Evolutionary conservation across 1,139 yeast genomes (phyloP).

Genomic region (Candida glucosophila): DNA sequence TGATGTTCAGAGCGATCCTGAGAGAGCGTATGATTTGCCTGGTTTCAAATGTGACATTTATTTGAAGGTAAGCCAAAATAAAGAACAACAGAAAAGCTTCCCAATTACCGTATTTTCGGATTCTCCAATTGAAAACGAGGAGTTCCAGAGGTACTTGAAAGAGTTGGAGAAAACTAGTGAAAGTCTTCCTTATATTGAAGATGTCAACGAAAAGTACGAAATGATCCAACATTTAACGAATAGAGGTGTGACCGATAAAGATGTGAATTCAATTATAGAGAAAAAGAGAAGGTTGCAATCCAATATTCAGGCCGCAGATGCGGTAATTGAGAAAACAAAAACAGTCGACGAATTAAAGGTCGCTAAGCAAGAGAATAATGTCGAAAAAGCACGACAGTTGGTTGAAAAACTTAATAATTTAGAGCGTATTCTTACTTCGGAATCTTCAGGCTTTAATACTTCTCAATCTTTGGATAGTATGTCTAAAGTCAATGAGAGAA

Average conservation of each 20-base stretch:
- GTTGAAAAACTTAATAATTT: constrained; percentile 42
- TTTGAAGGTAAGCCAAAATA: constrained; percentile 58
- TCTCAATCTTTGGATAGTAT: constrained; percentile 27
- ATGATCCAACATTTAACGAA: constrained; percentile 55
- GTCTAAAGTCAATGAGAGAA: constrained; percentile 68
- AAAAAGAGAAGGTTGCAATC: constrained; percentile 55
- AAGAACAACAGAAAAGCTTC: constrained; percentile 57
- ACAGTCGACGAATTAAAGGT: constrained; percentile 68
- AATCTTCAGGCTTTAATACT: constrained; percentile 14
- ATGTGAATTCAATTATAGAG: constrained; percentile 72
- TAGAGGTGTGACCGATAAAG: constrained; percentile 62
- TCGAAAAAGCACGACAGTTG: constrained; percentile 41
- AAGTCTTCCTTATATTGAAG: constrained; percentile 55
- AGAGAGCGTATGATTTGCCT: constrained; percentile 51
- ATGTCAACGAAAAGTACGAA: constrained; percentile 55
- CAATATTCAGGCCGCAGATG: constrained; percentile 53
- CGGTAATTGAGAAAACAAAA: constrained; percentile 68
- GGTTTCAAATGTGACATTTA: constrained; percentile 51
- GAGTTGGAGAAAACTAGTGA: constrained; percentile 55
- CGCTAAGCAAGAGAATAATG: constrained; percentile 61
- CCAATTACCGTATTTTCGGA: constrained; percentile 79
- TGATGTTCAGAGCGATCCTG: constrained; percentile 44
- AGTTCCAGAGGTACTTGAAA: constrained; percentile 59
- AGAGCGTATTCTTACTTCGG: constrained; percentile 22
- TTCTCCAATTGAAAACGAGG: constrained; percentile 56